Base-by-base conservation (phyloP, 148 eudicot species). In the Chenopodium formosanum region DNA sequence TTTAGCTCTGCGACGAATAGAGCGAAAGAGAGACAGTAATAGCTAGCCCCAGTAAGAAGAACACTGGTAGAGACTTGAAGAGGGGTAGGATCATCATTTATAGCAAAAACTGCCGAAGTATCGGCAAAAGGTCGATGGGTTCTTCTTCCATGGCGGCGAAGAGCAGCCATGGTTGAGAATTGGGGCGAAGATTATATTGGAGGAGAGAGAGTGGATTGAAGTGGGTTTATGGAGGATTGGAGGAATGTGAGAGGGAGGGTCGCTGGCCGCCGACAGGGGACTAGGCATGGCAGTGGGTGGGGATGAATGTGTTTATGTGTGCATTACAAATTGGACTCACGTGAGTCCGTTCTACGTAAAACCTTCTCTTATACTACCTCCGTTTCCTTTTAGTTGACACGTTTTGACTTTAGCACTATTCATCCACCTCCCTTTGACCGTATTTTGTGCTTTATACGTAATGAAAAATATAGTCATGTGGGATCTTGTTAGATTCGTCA, bases 11-110 rank as follows among this genome's bases (percentile, higher is more conserved):
- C 97, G 97, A 17, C 94, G 95, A 84, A 93, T 83, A 29, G 97
- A 87, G 78, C 99, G 95, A 75, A 94, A 96, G 83, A 94, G 94
- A 84, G 75, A 96, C 84, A 17, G 97, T 74, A 78, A 96, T 89
- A 82, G 99, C 92, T 89, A 82, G 99, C 92, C 44, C 98, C 99
- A 77, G 98, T 92, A 60, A 96, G 98, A 47, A 96, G 97, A 20
- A 94, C 88, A 83, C 98, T 92, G 62, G 98, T 91, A 83, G 98
- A 78, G 27, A 91, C 83, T 76, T 94, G 98, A 70, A 96, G 90
- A 58, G 86, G 78, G 16, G 94, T 82, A 62, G 99, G 94, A n/a
- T 94, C 86, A 70, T 96, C 97, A 80, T 80, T 63, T 74, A 90
- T 83, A 69, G 98, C 88, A 62, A 96, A 91, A 50, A 95, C 83